Percentiles rank a stretch among this genome's conserved stretches.
Conservation (phyloP, 192 early-diverging fungal species). For the Radiomyces spectabilis region DNA sequence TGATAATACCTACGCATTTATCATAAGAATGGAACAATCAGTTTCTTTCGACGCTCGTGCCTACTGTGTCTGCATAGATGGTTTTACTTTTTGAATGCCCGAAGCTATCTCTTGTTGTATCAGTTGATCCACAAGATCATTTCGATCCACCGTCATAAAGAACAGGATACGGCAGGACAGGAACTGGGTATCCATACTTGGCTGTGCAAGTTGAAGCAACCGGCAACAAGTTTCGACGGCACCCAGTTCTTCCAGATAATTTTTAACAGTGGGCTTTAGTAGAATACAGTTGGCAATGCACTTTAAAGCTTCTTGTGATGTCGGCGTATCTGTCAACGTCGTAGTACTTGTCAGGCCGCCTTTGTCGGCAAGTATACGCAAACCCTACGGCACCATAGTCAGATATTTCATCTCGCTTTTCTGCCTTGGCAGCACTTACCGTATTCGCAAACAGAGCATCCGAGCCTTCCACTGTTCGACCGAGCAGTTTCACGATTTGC, state of each 20-base stretch:
- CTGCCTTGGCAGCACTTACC: slow-evolving; percentile 20
- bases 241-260: slow-evolving; percentile 38
- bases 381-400: slow-evolving; percentile 23
- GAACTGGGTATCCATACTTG: slow-evolving; percentile 50
- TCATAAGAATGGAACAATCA: too few relatives aligned
- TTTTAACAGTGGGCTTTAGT: slow-evolving; percentile 37
- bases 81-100: too few relatives aligned
- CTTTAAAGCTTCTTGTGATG: slow-evolving; percentile 58
- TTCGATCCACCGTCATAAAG: slow-evolving; percentile 48
- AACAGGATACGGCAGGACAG: slow-evolving; percentile 60
- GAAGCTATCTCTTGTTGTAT: too few relatives aligned
- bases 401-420: background rate
- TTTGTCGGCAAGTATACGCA: slow-evolving; percentile 24
- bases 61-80: too few relatives aligned
- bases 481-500: slow-evolving; percentile 50
- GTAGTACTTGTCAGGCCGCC: slow-evolving; percentile 17
- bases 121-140: slow-evolving; percentile 28
- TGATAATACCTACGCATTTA: background rate
- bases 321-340: too few relatives aligned
- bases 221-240: slow-evolving; percentile 27
- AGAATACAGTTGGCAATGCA: slow-evolving; percentile 62
- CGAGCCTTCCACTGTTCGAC: slow-evolving; percentile 48
- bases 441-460: slow-evolving; percentile 45
- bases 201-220: slow-evolving; percentile 23
- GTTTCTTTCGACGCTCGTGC: too few relatives aligned